phyloP scores from a whole-genome alignment of 352 stramenopile species.

The Globisporangium cylindrosporum region DNA sequence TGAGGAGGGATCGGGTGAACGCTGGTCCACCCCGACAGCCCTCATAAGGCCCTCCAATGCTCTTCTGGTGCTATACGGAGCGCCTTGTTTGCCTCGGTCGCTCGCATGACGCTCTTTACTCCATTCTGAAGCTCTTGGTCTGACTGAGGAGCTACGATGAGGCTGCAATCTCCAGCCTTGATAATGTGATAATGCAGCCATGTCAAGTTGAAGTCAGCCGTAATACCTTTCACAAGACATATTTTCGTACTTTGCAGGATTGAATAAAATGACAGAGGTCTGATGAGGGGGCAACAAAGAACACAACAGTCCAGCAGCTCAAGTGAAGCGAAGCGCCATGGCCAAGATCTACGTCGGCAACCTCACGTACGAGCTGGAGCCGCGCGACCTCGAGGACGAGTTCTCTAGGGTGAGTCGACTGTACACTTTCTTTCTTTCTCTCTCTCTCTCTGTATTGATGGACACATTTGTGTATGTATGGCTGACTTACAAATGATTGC shows the following conservation, averaged over 20 bases:
- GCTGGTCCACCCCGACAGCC: too few species aligned
- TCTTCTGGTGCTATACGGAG: too few species aligned
- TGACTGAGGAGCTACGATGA: too few species aligned
- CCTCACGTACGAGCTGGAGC: slow-evolving; percentile 47
- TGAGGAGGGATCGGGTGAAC: not conserved
- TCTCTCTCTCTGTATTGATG: too few species aligned
- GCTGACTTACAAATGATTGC: not conserved
- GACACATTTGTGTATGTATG: not conserved
- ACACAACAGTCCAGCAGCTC: not conserved
- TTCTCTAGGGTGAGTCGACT: slow-evolving; percentile 36
- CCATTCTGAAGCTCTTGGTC: too few species aligned
- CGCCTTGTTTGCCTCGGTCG: too few species aligned
- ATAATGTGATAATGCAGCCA: not conserved
- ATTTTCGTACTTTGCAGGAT: slow-evolving; percentile 1
- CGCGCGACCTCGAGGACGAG: slow-evolving; percentile 41
- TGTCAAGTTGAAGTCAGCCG: not conserved
- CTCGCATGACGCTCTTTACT: too few species aligned
- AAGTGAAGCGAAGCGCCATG: slow-evolving; percentile 22
- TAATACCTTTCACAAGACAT: not conserved
- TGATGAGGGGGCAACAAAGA: not conserved
- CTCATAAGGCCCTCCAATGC: too few species aligned
- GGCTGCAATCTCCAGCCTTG: not conserved
- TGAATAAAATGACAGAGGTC: not conserved
- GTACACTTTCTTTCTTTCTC: not conserved
- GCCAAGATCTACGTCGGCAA: slow-evolving; percentile 74